phyloP scores from a whole-genome alignment of 371 early-diverging fungal species.

The Zychaea mexicana region DNA sequence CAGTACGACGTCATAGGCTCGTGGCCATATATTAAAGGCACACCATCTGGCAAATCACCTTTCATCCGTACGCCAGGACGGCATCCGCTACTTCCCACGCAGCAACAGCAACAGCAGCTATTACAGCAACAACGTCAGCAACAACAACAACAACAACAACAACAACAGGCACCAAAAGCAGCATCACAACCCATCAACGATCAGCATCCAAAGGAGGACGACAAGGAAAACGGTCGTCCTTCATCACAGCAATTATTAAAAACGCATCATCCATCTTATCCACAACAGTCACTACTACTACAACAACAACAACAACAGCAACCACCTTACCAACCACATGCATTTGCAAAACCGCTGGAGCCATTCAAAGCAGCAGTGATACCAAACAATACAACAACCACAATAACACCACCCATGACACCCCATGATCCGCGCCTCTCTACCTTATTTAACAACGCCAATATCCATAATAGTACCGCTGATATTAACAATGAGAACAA shows the following conservation, averaged over 20 bases:
- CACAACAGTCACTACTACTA: constrained; percentile 9
- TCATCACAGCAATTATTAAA: neutral
- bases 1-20: constrained; percentile 28
- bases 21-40: constrained; percentile 39
- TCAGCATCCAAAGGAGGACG: neutral
- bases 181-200: neutral
- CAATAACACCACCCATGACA: neutral
- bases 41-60: constrained; percentile 25
- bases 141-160: constrained; percentile 1
- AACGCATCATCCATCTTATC: neutral
- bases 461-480: too few relatives aligned
- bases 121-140: constrained; percentile 6
- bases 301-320: neutral
- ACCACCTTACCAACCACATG: neutral
- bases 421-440: neutral
- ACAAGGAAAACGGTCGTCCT: constrained; percentile 1
- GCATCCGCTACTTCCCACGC: neutral
- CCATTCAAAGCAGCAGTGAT: neutral
- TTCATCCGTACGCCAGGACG: constrained; percentile 19
- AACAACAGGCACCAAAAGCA: neutral
- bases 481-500: neutral
- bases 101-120: neutral
- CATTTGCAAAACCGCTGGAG: neutral
- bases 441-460: neutral
- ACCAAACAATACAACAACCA: neutral